Conservation (phyloP, 2,329 filamentous ascomycete species). For the Emydomyces testavorans region DNA sequence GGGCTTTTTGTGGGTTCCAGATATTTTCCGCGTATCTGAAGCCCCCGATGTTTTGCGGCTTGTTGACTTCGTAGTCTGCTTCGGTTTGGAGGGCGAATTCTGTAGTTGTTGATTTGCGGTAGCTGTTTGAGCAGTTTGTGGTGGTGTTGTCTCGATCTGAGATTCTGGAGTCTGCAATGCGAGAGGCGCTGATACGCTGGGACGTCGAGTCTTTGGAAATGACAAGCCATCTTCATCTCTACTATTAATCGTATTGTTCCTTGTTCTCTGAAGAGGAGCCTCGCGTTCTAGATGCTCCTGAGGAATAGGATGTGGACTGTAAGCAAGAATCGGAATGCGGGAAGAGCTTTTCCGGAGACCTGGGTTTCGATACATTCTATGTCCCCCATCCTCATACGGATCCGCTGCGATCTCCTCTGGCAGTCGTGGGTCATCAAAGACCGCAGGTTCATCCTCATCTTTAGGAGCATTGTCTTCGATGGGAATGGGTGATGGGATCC, state of each 20-base stretch:
- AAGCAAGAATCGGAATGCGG: slow-evolving; percentile 74
- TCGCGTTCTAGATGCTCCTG: slow-evolving; percentile 62
- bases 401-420: slow-evolving; percentile 64
- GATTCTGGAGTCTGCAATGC: slow-evolving; percentile 17
- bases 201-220: slow-evolving; percentile 52
- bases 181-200: slow-evolving; percentile 44
- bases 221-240: slow-evolving; percentile 51
- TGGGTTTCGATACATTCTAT: slow-evolving; percentile 44
- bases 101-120: slow-evolving; percentile 12
- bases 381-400: slow-evolving; percentile 24
- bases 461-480: slow-evolving; percentile 32
- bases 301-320: slow-evolving; percentile 65
- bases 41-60: slow-evolving; percentile 33
- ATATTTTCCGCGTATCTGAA: slow-evolving; percentile 32
- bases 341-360: slow-evolving; percentile 53
- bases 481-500: slow-evolving; percentile 24
- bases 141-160: slow-evolving; percentile 22
- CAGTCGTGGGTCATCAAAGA: slow-evolving; percentile 53
- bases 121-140: slow-evolving; percentile 16
- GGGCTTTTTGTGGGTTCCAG: slow-evolving; percentile 27
- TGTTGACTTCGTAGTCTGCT: slow-evolving; percentile 23
- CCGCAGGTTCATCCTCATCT: slow-evolving; percentile 23
- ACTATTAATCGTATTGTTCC: slow-evolving; percentile 43
- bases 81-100: slow-evolving; percentile 18
- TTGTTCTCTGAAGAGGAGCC: slow-evolving; percentile 51